phyloP scores from a whole-genome alignment of 2,329 filamentous ascomycete species.

The Claviceps arundinis region DNA sequence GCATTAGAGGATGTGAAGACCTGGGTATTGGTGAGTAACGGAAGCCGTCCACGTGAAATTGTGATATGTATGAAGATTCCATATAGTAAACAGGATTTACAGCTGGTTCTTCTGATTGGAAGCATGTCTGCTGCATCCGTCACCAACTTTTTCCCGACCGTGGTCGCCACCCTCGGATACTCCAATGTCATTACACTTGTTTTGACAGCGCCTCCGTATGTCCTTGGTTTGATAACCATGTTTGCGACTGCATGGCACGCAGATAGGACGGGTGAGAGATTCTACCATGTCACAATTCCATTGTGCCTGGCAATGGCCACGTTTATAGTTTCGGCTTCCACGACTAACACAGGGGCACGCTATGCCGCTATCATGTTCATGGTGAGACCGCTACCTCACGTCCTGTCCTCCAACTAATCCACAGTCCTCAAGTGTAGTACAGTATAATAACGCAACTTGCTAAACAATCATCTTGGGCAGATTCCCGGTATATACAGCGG shows the following conservation, averaged over 20 bases:
- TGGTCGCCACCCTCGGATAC: slow-evolving; percentile 56
- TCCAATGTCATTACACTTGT: slow-evolving; percentile 45
- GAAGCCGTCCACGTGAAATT: no score
- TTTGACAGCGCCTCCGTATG: slow-evolving; percentile 52
- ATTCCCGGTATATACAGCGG: slow-evolving; percentile 48
- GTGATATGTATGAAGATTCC: background rate
- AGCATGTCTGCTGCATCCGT: slow-evolving; percentile 44
- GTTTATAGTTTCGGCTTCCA: slow-evolving; percentile 56
- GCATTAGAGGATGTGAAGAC: slow-evolving; percentile 47
- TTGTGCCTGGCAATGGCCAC: slow-evolving; percentile 47
- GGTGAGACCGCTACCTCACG: slow-evolving; percentile 17
- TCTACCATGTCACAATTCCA: slow-evolving; percentile 51
- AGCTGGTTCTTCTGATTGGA: slow-evolving; percentile 43
- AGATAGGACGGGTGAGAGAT: slow-evolving; percentile 57
- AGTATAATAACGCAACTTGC: background rate
- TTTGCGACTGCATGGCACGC: slow-evolving; percentile 57
- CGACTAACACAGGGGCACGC: slow-evolving; percentile 43
- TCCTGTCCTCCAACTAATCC: background rate
- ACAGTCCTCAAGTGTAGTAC: background rate
- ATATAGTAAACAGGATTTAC: background rate
- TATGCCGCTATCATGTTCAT: slow-evolving; percentile 65
- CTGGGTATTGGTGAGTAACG: slow-evolving; percentile 36
- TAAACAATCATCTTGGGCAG: slow-evolving; percentile 10
- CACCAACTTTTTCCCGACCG: slow-evolving; percentile 58
- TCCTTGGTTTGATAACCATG: slow-evolving; percentile 46